A percentile compares a stretch with the other conserved stretches of the same genome.
Evolutionary conservation across 345 rosid genomes (phyloP).

Genomic region (Ceriops decandra): DNA sequence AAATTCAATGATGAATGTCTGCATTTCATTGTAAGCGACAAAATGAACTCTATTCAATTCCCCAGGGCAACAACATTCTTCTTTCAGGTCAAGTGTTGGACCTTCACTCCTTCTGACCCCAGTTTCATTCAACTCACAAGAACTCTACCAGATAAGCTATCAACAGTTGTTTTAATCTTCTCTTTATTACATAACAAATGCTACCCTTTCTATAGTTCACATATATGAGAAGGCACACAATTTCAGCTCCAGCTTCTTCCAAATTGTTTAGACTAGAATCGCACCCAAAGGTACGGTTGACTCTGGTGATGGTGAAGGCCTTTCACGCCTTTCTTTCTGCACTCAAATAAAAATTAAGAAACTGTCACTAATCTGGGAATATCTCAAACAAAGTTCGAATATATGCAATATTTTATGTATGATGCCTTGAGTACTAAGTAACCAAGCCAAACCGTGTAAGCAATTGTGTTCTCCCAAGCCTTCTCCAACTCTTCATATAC

Average conservation of each 20-base stretch:
- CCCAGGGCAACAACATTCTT: not conserved
- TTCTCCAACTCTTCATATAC: constrained; percentile 47
- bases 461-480: constrained; percentile 41
- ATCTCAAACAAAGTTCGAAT: no score
- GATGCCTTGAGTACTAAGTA: no score
- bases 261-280: not conserved
- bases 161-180: not conserved
- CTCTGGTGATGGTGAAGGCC: not conserved
- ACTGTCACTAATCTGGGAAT: no score
- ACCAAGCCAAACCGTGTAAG: constrained; percentile 24
- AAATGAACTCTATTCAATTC: not conserved
- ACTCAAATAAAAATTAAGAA: not conserved
- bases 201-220: no score
- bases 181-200: not conserved
- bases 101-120: not conserved
- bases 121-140: not conserved
- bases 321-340: constrained; percentile 1
- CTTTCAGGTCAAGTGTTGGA: not conserved
- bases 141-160: not conserved
- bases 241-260: not conserved
- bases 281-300: not conserved
- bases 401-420: no score
- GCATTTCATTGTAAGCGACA: not conserved
- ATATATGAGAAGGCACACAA: no score
- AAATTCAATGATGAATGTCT: not conserved